Evolutionary conservation across 345 rosid genomes (phyloP), one percentile per base, ranked within the genome.

Genomic region (Barbarea vulgaris): DNA sequence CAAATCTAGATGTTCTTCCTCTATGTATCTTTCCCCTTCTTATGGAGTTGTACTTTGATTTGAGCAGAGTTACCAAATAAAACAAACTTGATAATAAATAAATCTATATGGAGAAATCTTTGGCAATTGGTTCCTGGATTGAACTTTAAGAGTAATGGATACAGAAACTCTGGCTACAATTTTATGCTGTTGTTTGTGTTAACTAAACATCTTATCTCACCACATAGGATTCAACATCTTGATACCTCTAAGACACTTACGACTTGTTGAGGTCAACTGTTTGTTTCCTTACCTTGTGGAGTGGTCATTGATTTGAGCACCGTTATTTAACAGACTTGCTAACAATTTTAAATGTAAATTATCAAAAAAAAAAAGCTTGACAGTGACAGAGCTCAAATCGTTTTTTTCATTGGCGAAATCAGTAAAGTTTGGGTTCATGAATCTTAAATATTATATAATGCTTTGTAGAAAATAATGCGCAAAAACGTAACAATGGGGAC

Each of bases 1-100:
- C 89, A 87, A 61, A 82, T 88, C 80, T 88, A 80, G 85, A 52
- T 54, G 82, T 64, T 18, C 36, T 64, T 18, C 36, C 4, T 33
- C 3, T 36, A 4, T 60, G 27, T 67, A 41, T 67, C 28, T 51
- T 31, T 31, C 14, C 4, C 2, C 15, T 30, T 25, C 4, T 25
- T 41, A 3, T 70, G 34, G 50, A 37, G 18, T 77, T 53, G 64
- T 64, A 14, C 67, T 48, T 63, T 64, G 54, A 39, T 64, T 25
- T 57, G 48, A 77, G 18, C 64, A 50, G 42, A 31, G 6, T 66
- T 55, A 39, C 63, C 41, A 48, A 42, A 55, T 77, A 44, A 33
- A 9, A 56, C 65, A 33, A 22, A 36, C 54, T 30, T 51, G 30
- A 25, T 76, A 41, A 69, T 62, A 77, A 70, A 31, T 31, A n/a